Evolutionary conservation across 2,329 filamentous ascomycete genomes (phyloP), one percentile per base, ranked within the genome.

Genomic region (Sphaerulina musiva): DNA sequence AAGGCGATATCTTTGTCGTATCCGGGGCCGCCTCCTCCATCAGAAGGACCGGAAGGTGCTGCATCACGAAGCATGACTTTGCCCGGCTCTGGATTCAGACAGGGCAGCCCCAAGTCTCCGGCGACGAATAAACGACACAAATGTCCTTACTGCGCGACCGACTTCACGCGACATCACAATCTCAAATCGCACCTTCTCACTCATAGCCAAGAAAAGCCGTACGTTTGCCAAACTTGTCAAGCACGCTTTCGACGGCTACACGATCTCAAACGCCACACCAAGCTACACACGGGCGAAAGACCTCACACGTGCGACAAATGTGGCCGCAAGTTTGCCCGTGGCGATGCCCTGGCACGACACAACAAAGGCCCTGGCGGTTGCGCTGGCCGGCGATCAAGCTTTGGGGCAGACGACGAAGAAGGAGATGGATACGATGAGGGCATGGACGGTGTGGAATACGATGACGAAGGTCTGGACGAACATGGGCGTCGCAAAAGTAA

Each of bases 131-230:
- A 95, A 74, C 92, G 93, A 67, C 92, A 98, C 75, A 95, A 93
- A 71, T 98, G 93, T 68, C 92, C 89, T 0, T 95, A 95, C 70
- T 98, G 93, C 77, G 83, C 89, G 39, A 96, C 93, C 4, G 93
- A 95, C 66, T 98, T 98, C 64, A 98, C 93, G 29, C 83, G 93
- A 43, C 93, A 97, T 69, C 93, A 97, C 70, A 97, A 98, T 66
- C 80, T 97, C 29, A 98, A 97, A 74, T 96, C 90, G 63, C 93
- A 98, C 74, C 80, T 98, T 54, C 81, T 98, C 68, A 97, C 93
- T 0, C 93, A 97, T 72, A 96, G 91, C 66, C 92, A 98, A 76
- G 93, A 98, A 72, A 98, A 98, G 73, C 93, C 93, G 0, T 98
- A 93, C 68, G 82, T 93, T 29, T 98, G 93, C 69, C 85, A 89